Conservation (phyloP, 2,329 filamentous ascomycete genomes). For the Dothiorella sarmentorum region DNA sequence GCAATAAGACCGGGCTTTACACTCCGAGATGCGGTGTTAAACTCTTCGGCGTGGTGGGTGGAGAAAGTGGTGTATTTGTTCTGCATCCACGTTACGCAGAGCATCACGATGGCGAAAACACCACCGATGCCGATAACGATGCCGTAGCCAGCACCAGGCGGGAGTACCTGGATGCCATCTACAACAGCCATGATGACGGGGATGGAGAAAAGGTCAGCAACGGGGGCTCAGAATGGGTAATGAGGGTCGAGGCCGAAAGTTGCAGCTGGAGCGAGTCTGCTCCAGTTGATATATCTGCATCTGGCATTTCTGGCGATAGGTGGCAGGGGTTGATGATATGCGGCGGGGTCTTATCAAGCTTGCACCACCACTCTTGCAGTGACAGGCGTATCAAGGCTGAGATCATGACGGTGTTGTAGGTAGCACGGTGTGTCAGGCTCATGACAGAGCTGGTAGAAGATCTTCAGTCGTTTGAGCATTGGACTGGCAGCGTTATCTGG, state of each 20-base stretch:
- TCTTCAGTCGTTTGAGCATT: too few relatives aligned
- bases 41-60: constrained; percentile 45
- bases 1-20: constrained; percentile 48
- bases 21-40: constrained; percentile 46
- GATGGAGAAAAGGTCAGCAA: not conserved
- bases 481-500: too few relatives aligned
- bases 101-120: constrained; percentile 42
- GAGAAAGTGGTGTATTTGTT: constrained; percentile 36
- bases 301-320: not conserved
- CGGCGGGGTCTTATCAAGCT: not conserved
- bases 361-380: not conserved
- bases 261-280: not conserved
- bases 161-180: constrained; percentile 19
- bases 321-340: not conserved
- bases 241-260: too few relatives aligned
- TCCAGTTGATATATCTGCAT: not conserved
- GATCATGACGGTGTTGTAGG: too few relatives aligned
- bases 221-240: too few relatives aligned
- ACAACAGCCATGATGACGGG: not conserved
- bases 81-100: constrained; percentile 22
- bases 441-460: too few relatives aligned
- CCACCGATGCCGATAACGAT: constrained; percentile 50
- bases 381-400: not conserved
- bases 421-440: too few relatives aligned
- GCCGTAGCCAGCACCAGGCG: constrained; percentile 47